Conservation (phyloP, 306 rosid species). For the Corylus americana region DNA sequence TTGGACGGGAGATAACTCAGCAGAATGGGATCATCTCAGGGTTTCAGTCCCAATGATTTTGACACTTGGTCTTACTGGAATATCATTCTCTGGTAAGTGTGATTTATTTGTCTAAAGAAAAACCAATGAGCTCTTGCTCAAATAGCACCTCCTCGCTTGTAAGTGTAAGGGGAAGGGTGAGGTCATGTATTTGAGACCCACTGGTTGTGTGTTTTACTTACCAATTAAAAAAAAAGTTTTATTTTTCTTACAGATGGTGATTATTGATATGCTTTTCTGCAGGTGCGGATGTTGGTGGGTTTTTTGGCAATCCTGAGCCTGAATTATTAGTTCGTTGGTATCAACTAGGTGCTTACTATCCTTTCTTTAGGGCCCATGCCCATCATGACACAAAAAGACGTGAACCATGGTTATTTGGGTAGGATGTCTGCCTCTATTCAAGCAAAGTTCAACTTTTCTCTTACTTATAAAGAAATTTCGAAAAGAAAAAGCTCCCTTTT, state of each 20-base stretch:
- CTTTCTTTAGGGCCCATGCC: slow-evolving; percentile 94
- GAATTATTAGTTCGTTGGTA: slow-evolving; percentile 96
- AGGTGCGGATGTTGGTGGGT: slow-evolving; percentile 99
- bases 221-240: background rate
- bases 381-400: slow-evolving; percentile 98
- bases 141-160: background rate
- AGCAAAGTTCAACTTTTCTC: background rate
- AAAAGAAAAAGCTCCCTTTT: background rate
- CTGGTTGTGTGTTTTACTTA: background rate
- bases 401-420: slow-evolving; percentile 99
- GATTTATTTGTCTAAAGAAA: background rate
- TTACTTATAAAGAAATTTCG: background rate
- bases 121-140: background rate
- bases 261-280: slow-evolving; percentile 28
- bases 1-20: slow-evolving; percentile 98
- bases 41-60: slow-evolving; percentile 91
- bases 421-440: slow-evolving; percentile 38
- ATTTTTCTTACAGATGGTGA: slow-evolving; percentile 5
- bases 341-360: slow-evolving; percentile 90
- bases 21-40: slow-evolving; percentile 93
- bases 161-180: background rate
- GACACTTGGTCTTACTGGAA: slow-evolving; percentile 87
- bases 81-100: slow-evolving; percentile 72
- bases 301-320: slow-evolving; percentile 93
- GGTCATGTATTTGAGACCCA: background rate